Evolutionary conservation across 139 green algal genomes (phyloP).

Genomic region (Asterochloris sp.): DNA sequence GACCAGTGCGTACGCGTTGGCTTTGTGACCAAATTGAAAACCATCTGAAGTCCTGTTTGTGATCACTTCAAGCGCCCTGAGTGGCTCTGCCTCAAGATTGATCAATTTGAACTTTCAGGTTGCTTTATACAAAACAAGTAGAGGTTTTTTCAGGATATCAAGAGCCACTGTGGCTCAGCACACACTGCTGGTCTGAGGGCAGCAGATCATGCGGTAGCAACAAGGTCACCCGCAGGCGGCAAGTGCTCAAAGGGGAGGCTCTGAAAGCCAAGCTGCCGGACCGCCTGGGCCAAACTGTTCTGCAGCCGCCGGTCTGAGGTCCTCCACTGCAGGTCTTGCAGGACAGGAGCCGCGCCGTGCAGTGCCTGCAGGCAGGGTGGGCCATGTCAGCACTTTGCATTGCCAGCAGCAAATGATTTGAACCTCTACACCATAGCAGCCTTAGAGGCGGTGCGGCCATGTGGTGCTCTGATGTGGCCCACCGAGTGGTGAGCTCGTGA

Average conservation of each 20-base stretch:
- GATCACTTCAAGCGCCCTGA: neutral
- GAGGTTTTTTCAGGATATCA: neutral
- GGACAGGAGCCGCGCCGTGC: neutral
- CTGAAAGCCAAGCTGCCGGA: neutral
- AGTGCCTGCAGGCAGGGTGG: neutral
- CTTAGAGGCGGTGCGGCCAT: no score
- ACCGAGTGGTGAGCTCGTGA: neutral
- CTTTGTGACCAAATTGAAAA: conserved; percentile 67
- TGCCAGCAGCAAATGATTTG: neutral
- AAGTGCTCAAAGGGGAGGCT: neutral
- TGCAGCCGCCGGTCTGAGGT: neutral
- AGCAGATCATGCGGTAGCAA: neutral
- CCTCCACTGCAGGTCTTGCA: neutral
- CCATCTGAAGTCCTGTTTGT: neutral
- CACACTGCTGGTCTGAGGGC: neutral
- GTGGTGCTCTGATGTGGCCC: neutral
- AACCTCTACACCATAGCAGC: no score
- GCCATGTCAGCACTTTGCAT: neutral
- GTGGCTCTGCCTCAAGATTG: neutral
- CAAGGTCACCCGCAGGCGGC: neutral
- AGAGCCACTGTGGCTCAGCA: neutral
- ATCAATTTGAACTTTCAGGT: neutral
- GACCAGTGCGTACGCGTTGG: conserved; percentile 85
- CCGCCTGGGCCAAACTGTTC: neutral
- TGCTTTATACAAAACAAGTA: neutral